phyloP scores from a whole-genome alignment of 805 yeast genomes.

The Hanseniaspora vineae region DNA sequence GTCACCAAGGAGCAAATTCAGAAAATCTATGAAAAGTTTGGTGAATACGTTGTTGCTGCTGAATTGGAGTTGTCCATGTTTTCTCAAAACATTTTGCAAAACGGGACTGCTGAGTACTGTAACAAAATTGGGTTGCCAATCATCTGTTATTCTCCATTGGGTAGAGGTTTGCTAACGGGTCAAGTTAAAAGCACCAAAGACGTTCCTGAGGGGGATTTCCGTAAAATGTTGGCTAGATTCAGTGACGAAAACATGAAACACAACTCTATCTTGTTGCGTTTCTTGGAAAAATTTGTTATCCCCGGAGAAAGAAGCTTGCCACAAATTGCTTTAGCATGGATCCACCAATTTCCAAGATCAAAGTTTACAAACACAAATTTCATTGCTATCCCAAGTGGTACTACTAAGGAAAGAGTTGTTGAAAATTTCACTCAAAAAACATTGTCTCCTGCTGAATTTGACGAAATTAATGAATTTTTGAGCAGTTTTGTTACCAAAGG shows the following conservation, averaged over 20 bases:
- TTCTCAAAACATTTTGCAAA: slow-evolving; percentile 42
- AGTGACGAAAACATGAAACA: slow-evolving; percentile 39
- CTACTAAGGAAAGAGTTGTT: slow-evolving; percentile 42
- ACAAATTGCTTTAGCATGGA: slow-evolving; percentile 63
- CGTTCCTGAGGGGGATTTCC: slow-evolving; percentile 43
- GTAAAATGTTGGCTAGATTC: slow-evolving; percentile 43
- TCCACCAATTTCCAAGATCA: slow-evolving; percentile 29
- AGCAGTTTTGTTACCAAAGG: slow-evolving; percentile 38
- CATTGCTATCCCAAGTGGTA: slow-evolving; percentile 73
- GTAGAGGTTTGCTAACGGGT: slow-evolving; percentile 70
- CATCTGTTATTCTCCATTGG: slow-evolving; percentile 73
- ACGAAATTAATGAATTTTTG: slow-evolving; percentile 36
- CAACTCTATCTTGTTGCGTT: slow-evolving; percentile 38
- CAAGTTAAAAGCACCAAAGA: slow-evolving; percentile 31
- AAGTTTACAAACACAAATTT: slow-evolving; percentile 32
- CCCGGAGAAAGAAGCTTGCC: slow-evolving; percentile 41
- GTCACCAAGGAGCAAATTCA: slow-evolving; percentile 47
- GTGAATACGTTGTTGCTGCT: slow-evolving; percentile 45
- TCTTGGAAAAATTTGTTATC: slow-evolving; percentile 25
- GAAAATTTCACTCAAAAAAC: slow-evolving; percentile 41
- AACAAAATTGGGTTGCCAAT: slow-evolving; percentile 49
- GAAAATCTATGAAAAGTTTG: slow-evolving; percentile 34
- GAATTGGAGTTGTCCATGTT: slow-evolving; percentile 73
- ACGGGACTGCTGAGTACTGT: slow-evolving; percentile 53
- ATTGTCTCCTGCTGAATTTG: slow-evolving; percentile 45